Base-by-base conservation (phyloP, 345 rosid genomes). In the Eucalyptus viminalis region DNA sequence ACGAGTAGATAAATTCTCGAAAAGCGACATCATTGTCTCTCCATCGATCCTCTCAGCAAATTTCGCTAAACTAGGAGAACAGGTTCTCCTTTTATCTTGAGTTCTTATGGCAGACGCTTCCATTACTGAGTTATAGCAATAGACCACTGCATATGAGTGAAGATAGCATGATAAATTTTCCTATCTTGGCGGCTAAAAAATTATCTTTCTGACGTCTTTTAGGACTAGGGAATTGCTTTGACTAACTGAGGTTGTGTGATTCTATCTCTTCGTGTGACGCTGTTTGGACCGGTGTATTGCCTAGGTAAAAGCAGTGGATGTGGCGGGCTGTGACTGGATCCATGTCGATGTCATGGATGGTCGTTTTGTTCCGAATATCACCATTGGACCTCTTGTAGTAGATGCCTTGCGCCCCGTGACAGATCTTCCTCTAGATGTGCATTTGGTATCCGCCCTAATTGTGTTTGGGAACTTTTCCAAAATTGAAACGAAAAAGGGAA, bases 271-370 rank as follows among this genome's bases (percentile, higher is more conserved):
- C 27, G 0, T 37, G 81, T 19, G 44, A 60, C 29, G 56, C 49
- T 50, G 88, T 88, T 83, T 60, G 91, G 89, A 89, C 29, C 87
- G 62, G 89, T 85, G 49, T 76, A 51, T 5, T 47, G 86, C 89
- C 83, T 92, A 97, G 98, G 97, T 96, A 67, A 97, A 97, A 93
- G 98, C 98, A 8, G 98, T 96, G 47, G 98, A 96, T 88, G 24
- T 94, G 92, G 98, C 97, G 62, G 98, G 98, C 86, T 97, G 98
- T 93, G 98, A 97, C 91, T 97, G 98, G 99, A 97, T 97, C 89
- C 99, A 97, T 91, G 97, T 96, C 56, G 99, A 97, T 94, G 99
- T 97, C 44, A 97, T 97, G 99, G 99, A 97, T 86, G 99, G 99
- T 53, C 98, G 95, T 87, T 97, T 97, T 93, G 99, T 97, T 92